These are phyloP conservation scores for Pelargonium australe DNA, from an alignment of 441 rosid genomes.

Conservation along the genomic window DNA sequence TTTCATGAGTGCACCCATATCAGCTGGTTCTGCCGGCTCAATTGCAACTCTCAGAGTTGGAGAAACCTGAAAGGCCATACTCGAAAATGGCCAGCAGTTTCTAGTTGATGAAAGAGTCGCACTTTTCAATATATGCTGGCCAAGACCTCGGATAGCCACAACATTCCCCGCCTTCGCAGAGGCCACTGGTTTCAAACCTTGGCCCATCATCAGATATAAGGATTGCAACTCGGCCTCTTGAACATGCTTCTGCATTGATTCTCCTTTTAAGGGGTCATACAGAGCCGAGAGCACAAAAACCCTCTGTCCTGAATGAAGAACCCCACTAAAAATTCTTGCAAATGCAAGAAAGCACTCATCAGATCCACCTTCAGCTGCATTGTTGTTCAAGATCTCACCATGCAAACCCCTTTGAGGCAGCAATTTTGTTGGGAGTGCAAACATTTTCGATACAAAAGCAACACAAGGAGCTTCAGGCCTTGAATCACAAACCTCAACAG, in stretches of 20 bases:
- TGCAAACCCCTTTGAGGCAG: constrained; percentile 62
- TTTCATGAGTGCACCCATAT: constrained; percentile 68
- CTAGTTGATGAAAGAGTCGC: constrained; percentile 82
- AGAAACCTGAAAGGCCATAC: constrained; percentile 88
- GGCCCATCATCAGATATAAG: constrained; percentile 95
- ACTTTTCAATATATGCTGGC: constrained; percentile 82
- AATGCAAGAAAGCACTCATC: constrained; percentile 95
- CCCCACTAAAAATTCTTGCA: constrained; percentile 90
- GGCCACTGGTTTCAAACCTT: constrained; percentile 70
- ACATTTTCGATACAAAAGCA: constrained; percentile 93
- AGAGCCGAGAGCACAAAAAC: constrained; percentile 73
- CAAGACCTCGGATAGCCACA: constrained; percentile 89
- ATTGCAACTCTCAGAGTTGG: constrained; percentile 87
- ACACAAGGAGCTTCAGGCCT: constrained; percentile 55
- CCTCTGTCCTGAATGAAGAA: constrained; percentile 52
- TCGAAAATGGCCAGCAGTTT: constrained; percentile 91
- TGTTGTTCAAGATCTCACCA: constrained; percentile 54
- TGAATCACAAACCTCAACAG: constrained; percentile 68
- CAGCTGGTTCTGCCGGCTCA: constrained; percentile 87
- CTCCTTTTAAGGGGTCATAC: constrained; percentile 69
- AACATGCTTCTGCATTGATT: constrained; percentile 66
- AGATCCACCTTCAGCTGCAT: constrained; percentile 52
- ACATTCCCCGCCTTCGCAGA: constrained; percentile 79
- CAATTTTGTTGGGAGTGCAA: constrained; percentile 72
- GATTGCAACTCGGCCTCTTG: constrained; percentile 85